Base-by-base conservation (phyloP, 352 stramenopile genomes). In the Blastocystis sp. region DNA sequence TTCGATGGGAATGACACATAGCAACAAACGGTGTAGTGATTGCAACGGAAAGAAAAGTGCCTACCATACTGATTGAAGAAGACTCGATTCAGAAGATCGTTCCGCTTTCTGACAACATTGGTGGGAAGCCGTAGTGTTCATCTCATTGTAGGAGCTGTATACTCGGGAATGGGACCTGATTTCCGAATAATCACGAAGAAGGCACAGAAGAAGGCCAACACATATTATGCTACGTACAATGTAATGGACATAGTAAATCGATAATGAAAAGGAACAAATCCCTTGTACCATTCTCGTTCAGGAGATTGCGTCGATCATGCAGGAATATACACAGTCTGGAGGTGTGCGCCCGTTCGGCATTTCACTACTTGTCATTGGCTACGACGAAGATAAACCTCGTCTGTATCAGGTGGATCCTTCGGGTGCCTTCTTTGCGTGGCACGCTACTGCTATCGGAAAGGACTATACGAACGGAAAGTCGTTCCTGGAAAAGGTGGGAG, bases 1-100 rank as follows among this genome's bases (percentile, higher is more conserved):
- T 27, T 11, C 53, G 84, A 54, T 21, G 14, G n/a, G 0, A 16
- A 51, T 65, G 56, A 63, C n/a, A 38, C 44, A 24, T 89, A 96
- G 96, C 95, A 87, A 97, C 94, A 85, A 97, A 99, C 88, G 96
- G 96, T 63, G 96, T 99, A 3, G 96, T 99, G 51, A 97, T 99
- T 87, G 95, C 94, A 21, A 99, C 96, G 14, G 95, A 98, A 87
- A 99, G 98, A 90, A 99, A 99, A 87, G 87, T 97, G 29, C 91
- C 93, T 14, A 95, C 91, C 29, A 94, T 96, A 21, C 89, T 99
- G 18, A 93, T 99, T 36, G 96, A 99, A 84, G 90, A 94, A 59
- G 90, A 91, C 21, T 93, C 95, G 53, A 93, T 98, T 79, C 92
- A 95, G 64, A 99, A 99, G 90, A 96, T 99, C 72, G 91, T 96